phyloP scores from a whole-genome alignment of 2,329 filamentous ascomycete genomes.

The Monosporascus sp. region DNA sequence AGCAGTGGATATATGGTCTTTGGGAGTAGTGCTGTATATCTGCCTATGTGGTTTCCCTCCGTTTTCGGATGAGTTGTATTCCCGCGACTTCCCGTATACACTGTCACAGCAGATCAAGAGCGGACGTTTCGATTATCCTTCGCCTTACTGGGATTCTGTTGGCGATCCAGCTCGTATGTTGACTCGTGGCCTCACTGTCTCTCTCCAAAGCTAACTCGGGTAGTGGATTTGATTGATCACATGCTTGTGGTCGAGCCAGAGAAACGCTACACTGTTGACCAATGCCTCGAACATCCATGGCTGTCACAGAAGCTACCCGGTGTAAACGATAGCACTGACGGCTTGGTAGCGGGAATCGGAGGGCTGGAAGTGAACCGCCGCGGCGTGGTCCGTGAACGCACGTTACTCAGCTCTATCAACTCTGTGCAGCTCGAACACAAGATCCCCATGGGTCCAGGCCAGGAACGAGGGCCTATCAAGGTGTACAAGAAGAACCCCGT shows the following conservation, averaged over 20 bases:
- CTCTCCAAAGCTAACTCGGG: constrained; percentile 9
- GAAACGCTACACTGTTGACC: constrained; percentile 79
- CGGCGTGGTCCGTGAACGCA: constrained; percentile 76
- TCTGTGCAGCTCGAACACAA: constrained; percentile 54
- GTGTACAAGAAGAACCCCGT: constrained; percentile 67
- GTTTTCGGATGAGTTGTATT: constrained; percentile 90
- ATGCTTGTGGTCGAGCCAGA: constrained; percentile 90
- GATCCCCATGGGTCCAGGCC: constrained; percentile 53
- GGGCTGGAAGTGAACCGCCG: constrained; percentile 79
- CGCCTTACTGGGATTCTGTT: constrained; percentile 90
- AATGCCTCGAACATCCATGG: constrained; percentile 91
- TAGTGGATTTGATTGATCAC: constrained; percentile 82
- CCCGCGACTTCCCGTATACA: constrained; percentile 74
- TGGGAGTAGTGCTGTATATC: constrained; percentile 97
- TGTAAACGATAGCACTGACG: constrained; percentile 82
- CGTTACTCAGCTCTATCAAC: constrained; percentile 77
- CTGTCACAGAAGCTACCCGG: constrained; percentile 57
- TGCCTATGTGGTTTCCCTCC: constrained; percentile 95
- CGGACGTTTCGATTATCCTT: constrained; percentile 89
- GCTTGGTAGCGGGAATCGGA: constrained; percentile 80
- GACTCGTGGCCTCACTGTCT: not conserved
- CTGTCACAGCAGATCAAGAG: constrained; percentile 85
- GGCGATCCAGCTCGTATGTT: constrained; percentile 69
- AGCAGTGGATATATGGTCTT: constrained; percentile 92
- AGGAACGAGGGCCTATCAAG: constrained; percentile 58